Evolutionary conservation across 2,329 filamentous ascomycete genomes (phyloP), one percentile per base, ranked within the genome.

Genomic region (Calonectria pseudoturangicola): DNA sequence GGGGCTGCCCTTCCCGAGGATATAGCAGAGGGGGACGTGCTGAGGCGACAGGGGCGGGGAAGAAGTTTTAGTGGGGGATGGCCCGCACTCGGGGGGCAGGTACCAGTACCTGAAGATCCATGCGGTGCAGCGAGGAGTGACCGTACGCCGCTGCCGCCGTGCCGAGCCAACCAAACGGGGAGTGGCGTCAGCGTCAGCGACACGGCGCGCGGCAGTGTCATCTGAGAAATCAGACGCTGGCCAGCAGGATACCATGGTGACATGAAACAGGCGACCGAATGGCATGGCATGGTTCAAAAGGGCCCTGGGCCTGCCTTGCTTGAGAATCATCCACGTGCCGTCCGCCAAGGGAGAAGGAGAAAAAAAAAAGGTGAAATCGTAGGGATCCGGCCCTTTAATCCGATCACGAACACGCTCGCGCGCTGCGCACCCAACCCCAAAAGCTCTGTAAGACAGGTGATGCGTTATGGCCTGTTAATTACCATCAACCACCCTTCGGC

Each of bases 21-120:
- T n/a, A 54, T 33, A 54, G 27, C 18, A 15, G 50, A 33, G 25
- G 58, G 41, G 41, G 36, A 63, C 58, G 58, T 63, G 58, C 58
- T 63, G 58, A 25, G 18, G 58, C 58, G 58, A 63, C 58, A 63
- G 58, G 58, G 58, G 58, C 58, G 39, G 58, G 58, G 58, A 43
- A 47, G 16, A 18, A 2, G 28, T 63, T 45, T 45, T 30, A 63
- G 58, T 63, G 58, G 28, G 15, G 36, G 50, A 27, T 60, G 54
- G 54, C 41, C 58, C 39, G 39, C 25, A 25, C 58, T 41, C 39
- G 21, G 39, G 39, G 30, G 30, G 21, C 21, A 63, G 39, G 58
- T 63, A 63, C 58, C 58, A 41, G 58, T 63, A 63, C 58, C 58
- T 63, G 58, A 33, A 43, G 58, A 63, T 47, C 39, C 58, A 47